A percentile compares a stretch with the other conserved stretches of the same genome.
Conservation (phyloP, 257 asterid genomes). For the Scutellaria minor region DNA sequence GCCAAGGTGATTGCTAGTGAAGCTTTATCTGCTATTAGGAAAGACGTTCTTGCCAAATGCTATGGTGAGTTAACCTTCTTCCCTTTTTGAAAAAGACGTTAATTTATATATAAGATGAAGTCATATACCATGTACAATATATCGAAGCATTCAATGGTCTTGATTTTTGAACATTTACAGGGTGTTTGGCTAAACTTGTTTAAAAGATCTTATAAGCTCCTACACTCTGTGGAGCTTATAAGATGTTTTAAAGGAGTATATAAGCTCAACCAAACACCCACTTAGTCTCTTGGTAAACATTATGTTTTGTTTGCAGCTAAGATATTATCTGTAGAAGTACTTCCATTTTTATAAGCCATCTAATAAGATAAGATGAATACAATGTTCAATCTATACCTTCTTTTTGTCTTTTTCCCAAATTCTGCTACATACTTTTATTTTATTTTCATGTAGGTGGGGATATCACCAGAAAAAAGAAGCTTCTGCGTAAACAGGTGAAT, state of each 20-base stretch:
- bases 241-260: too few relatives aligned
- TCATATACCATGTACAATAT: conserved; percentile 10
- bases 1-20: conserved; percentile 98
- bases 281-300: conserved; percentile 14
- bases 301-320: conserved; percentile 10
- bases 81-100: conserved; percentile 22
- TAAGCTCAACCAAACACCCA: too few relatives aligned
- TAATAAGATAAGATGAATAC: conserved; percentile 3
- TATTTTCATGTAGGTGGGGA: conserved; percentile 77
- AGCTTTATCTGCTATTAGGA: conserved; percentile 93
- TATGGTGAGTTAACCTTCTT: conserved; percentile 65
- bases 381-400: neutral
- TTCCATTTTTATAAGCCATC: neutral
- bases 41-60: conserved; percentile 98
- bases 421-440: conserved; percentile 3
- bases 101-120: conserved; percentile 11
- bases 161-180: neutral
- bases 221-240: too few relatives aligned
- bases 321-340: neutral
- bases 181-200: neutral
- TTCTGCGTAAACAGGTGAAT: conserved; percentile 87
- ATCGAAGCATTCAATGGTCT: neutral
- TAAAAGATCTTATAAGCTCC: too few relatives aligned
- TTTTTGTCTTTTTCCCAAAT: too few relatives aligned
- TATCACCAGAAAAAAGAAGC: conserved; percentile 90